Evolutionary conservation across 805 yeast species (phyloP).

Genomic region (Saccharomycopsis capsularis): DNA sequence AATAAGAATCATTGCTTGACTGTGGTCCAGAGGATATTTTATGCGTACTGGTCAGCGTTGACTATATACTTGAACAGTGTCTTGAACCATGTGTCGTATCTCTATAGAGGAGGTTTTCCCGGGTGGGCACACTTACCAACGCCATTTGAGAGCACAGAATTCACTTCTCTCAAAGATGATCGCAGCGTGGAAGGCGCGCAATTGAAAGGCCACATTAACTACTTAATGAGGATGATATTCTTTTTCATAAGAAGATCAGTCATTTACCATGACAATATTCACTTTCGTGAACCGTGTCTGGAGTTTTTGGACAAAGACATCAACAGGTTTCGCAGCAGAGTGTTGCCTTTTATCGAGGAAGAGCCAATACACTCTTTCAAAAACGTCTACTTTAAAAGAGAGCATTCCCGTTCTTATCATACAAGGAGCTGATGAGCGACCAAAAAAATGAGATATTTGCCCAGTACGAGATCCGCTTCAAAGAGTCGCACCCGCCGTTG

Average conservation of each 20-base stretch:
- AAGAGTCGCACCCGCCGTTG: slow-evolving; percentile 13
- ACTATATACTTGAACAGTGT: slow-evolving; percentile 1
- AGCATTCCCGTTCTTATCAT: slow-evolving; percentile 12
- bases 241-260: slow-evolving; percentile 9
- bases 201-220: slow-evolving; percentile 8
- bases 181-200: background rate
- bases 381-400: slow-evolving; percentile 3
- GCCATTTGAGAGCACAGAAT: slow-evolving; percentile 3
- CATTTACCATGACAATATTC: slow-evolving; percentile 16
- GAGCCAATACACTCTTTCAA: slow-evolving; percentile 9
- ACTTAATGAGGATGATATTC: slow-evolving; percentile 9
- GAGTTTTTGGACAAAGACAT: slow-evolving; percentile 6
- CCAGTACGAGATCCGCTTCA: slow-evolving; percentile 10
- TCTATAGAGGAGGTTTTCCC: slow-evolving; percentile 14
- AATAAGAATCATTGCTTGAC: background rate
- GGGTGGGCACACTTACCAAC: slow-evolving; percentile 9
- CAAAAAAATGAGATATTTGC: slow-evolving; percentile 2
- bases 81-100: slow-evolving; percentile 9
- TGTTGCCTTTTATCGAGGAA: slow-evolving; percentile 8
- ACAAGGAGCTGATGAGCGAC: background rate
- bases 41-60: slow-evolving; percentile 11
- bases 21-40: slow-evolving; percentile 7
- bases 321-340: slow-evolving; percentile 11
- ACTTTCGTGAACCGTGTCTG: slow-evolving; percentile 15
- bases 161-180: slow-evolving; percentile 3